phyloP scores from a whole-genome alignment of 2,329 filamentous ascomycete species.

The Alternaria panax region DNA sequence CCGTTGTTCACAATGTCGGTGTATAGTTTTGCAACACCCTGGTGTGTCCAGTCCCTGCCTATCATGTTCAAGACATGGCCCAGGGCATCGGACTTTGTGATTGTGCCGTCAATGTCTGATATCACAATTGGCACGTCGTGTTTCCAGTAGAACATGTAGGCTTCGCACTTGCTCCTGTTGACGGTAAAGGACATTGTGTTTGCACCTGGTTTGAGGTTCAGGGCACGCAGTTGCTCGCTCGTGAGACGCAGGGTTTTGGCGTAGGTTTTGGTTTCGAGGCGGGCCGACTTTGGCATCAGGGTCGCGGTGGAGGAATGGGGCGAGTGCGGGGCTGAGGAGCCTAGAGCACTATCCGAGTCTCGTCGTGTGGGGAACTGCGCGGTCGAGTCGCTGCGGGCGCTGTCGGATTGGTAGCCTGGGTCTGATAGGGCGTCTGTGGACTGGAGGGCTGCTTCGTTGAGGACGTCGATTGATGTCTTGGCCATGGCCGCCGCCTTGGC shows the following conservation, averaged over 20 bases:
- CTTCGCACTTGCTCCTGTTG: conserved; percentile 89
- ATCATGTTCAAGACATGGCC: conserved; percentile 97
- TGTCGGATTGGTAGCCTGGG: conserved; percentile 94
- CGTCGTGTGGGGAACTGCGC: conserved; percentile 66
- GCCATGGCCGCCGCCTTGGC: conserved; percentile 88
- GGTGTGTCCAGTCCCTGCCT: conserved; percentile 96
- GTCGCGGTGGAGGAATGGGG: conserved; percentile 50
- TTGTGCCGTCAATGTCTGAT: conserved; percentile 97
- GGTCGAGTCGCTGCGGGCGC: conserved; percentile 67
- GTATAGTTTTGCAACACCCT: conserved; percentile 95
- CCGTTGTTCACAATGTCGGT: conserved; percentile 94
- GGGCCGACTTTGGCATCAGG: conserved; percentile 54
- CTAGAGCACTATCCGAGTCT: conserved; percentile 74
- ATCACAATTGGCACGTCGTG: conserved; percentile 94
- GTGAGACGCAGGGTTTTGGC: conserved; percentile 96
- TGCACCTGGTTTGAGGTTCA: conserved; percentile 82
- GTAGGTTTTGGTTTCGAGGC: conserved; percentile 77
- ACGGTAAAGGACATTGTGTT: conserved; percentile 97
- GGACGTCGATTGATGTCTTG: conserved; percentile 60
- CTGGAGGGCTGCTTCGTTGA: conserved; percentile 61
- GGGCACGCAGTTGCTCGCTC: conserved; percentile 89
- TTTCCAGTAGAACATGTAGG: conserved; percentile 93
- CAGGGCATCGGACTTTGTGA: conserved; percentile 94
- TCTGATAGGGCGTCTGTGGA: conserved; percentile 86
- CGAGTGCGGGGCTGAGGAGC: conserved; percentile 66